Evolutionary conservation across 2,329 filamentous ascomycete species (phyloP).

Genomic region (Fusarium illudens): DNA sequence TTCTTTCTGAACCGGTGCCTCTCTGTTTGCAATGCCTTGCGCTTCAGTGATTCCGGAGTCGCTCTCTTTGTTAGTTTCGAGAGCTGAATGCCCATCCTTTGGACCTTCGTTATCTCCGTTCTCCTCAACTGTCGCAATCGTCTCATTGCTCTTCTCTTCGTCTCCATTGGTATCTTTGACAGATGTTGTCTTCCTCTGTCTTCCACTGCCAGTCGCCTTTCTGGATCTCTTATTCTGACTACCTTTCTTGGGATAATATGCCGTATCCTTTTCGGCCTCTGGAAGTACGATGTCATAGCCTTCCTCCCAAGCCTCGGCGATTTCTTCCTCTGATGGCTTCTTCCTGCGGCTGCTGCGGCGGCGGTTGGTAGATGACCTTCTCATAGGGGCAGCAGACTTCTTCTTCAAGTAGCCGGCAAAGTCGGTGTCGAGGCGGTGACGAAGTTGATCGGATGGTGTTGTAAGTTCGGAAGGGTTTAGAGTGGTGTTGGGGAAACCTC

Average conservation of each 20-base stretch:
- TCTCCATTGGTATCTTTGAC: background rate
- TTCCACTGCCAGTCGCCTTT: background rate
- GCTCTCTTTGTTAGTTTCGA: background rate
- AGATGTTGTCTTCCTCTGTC: conserved; percentile 13
- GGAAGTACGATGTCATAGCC: conserved; percentile 1
- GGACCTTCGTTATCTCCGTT: background rate
- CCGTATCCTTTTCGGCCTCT: conserved; percentile 28
- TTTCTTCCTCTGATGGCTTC: background rate
- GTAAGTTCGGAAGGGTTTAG: background rate
- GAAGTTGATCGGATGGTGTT: conserved; percentile 1
- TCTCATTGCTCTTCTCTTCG: background rate
- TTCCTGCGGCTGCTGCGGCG: background rate
- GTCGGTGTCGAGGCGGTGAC: conserved; percentile 8
- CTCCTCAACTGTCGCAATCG: background rate
- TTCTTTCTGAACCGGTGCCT: background rate
- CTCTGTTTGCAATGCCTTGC: background rate
- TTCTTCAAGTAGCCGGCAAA: conserved; percentile 2
- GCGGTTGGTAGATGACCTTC: background rate
- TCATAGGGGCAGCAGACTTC: background rate
- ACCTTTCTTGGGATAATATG: conserved; percentile 21
- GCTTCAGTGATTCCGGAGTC: background rate
- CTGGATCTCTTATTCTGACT: conserved; percentile 9
- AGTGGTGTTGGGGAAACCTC: background rate
- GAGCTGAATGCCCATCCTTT: background rate
- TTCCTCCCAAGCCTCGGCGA: background rate